A percentile compares a stretch with the other conserved stretches of the same genome.
phyloP scores from a whole-genome alignment of 2,329 filamentous ascomycete genomes.

The Albifimbria verrucaria region DNA sequence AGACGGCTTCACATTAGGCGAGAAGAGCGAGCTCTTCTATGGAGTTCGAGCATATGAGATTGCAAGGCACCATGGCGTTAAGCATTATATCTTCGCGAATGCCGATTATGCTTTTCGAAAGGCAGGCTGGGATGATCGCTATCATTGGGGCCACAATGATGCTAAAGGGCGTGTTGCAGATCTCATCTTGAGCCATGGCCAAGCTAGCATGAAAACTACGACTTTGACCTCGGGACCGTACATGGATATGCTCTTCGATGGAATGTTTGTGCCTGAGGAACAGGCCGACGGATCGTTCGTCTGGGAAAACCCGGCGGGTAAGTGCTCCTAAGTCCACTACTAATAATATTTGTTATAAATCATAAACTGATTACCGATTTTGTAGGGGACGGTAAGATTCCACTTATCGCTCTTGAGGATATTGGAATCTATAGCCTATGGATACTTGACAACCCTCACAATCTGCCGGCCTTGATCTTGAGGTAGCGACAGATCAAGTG shows the following conservation, averaged over 20 bases:
- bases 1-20: slow-evolving; percentile 20
- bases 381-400: slow-evolving; percentile 6
- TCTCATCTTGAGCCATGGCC: slow-evolving; percentile 12
- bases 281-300: slow-evolving; percentile 10
- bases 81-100: slow-evolving; percentile 16
- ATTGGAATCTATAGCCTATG: slow-evolving; percentile 20
- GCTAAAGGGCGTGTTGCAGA: slow-evolving; percentile 16
- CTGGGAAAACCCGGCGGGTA: slow-evolving; percentile 1
- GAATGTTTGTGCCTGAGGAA: slow-evolving; percentile 4
- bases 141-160: slow-evolving; percentile 15
- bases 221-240: slow-evolving; percentile 18
- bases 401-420: slow-evolving; percentile 19
- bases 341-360: not conserved
- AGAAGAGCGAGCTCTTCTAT: slow-evolving; percentile 19
- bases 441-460: slow-evolving; percentile 19
- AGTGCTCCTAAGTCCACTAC: too few species aligned
- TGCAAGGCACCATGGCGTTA: slow-evolving; percentile 10
- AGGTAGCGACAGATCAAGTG: slow-evolving; percentile 18
- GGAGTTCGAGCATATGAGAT: slow-evolving; percentile 19
- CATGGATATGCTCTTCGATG: slow-evolving; percentile 14
- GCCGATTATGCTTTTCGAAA: slow-evolving; percentile 11
- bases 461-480: slow-evolving; percentile 17
- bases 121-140: slow-evolving; percentile 7
- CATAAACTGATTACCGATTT: not conserved
- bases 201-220: slow-evolving; percentile 15